Conservation (phyloP, 768 basidiomycete genomes). For the Boletus barrowsii region DNA sequence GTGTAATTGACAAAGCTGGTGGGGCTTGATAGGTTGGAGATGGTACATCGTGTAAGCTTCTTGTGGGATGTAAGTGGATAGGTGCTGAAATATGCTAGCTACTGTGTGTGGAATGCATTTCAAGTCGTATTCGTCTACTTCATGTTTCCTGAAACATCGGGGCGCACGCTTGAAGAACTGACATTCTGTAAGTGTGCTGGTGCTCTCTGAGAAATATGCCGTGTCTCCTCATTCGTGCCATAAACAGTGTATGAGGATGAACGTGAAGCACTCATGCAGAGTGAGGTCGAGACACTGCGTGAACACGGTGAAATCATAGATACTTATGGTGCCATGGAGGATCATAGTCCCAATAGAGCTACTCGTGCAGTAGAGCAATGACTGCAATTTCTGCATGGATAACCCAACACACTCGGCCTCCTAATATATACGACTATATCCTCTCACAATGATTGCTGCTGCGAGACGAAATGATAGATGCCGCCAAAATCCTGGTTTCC, state of each 20-base stretch:
- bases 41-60: constrained; percentile 14
- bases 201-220: not conserved
- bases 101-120: constrained; percentile 15
- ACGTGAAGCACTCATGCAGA: not conserved
- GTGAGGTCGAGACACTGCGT: not conserved
- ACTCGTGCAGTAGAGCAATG: not conserved
- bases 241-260: constrained; percentile 1
- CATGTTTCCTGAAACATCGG: constrained; percentile 21
- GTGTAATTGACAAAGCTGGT: not conserved
- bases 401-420: too few species aligned
- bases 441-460: too few species aligned
- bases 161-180: constrained; percentile 18
- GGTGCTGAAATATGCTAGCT: constrained; percentile 6
- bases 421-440: too few species aligned
- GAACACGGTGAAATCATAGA: not conserved
- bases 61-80: rapidly evolving
- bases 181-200: constrained; percentile 13
- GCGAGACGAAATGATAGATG: too few species aligned
- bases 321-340: not conserved
- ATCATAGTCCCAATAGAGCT: not conserved
- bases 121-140: constrained; percentile 17
- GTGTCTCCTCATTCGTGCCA: not conserved
- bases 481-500: too few species aligned
- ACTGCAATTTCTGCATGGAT: too few species aligned
- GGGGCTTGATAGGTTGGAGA: constrained; percentile 8